A percentile compares a stretch with the other conserved stretches of the same genome.
Evolutionary conservation across 2,329 filamentous ascomycete species (phyloP).

Genomic region (Apiospora malaysiana): DNA sequence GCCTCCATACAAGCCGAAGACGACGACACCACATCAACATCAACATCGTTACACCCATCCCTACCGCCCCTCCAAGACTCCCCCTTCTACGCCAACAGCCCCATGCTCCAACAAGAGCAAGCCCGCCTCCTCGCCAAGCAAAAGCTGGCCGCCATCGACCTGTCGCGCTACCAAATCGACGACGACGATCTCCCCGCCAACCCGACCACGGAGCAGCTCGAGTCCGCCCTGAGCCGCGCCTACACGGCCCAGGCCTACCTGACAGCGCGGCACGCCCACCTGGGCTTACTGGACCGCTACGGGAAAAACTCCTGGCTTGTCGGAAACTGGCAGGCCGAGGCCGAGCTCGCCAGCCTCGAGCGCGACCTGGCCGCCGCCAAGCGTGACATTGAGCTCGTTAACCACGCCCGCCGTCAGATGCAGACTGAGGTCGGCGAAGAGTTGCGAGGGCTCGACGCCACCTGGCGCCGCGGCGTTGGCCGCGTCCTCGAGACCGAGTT

Average conservation of each 20-base stretch:
- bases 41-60: constrained; percentile 51
- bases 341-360: constrained; percentile 72
- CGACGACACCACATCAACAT: constrained; percentile 31
- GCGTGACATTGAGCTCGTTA: constrained; percentile 74
- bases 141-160: constrained; percentile 72
- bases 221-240: constrained; percentile 65
- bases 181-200: constrained; percentile 54
- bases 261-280: constrained; percentile 55
- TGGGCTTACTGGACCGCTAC: constrained; percentile 77
- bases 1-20: constrained; percentile 49
- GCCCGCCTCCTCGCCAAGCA: constrained; percentile 65
- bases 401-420: constrained; percentile 68
- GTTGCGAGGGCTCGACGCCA: constrained; percentile 74
- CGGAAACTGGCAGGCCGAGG: constrained; percentile 80
- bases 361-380: constrained; percentile 72
- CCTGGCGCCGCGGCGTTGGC: constrained; percentile 80
- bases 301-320: constrained; percentile 94
- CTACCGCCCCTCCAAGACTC: constrained; percentile 58
- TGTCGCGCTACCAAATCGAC: constrained; percentile 81
- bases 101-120: constrained; percentile 72
- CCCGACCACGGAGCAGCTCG: constrained; percentile 47
- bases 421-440: constrained; percentile 78
- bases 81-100: constrained; percentile 63
- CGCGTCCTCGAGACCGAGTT: constrained; percentile 85
- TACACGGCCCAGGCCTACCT: constrained; percentile 60